Base-by-base conservation (phyloP, 176 grass and related monocot species). In the Zoysia japonica region DNA sequence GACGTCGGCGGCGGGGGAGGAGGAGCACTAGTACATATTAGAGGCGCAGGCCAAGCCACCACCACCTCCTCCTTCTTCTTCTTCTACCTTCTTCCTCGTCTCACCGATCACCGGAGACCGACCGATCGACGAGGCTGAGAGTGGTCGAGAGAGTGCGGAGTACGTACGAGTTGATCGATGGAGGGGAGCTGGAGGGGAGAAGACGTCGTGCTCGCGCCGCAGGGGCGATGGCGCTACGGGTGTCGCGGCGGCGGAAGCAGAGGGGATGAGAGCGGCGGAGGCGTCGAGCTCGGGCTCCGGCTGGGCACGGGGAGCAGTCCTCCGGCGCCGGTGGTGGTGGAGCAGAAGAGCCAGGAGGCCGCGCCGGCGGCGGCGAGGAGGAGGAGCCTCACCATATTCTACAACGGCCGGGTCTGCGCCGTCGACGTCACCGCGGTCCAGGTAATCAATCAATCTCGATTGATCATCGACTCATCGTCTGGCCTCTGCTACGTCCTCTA, bases 381-480 rank as follows among this genome's bases (percentile, higher is more conserved):
- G 81, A 75, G 72, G 63, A 81, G 61, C 63, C 76, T 93, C 69
- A 90, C 93, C 37, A 87, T 97, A 37, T 90, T 97, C 80, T 97
- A 90, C 77, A 39, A 85, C 55, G 93, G 90, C 48, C 72, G 59
- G 80, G 82, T 90, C 17, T 90, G 83, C 82, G 71, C 87, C 73
- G 82, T 68, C 65, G 81, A 90, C 67, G 88, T 92, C 44, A 88
- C 93, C n/a, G 90, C 90, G 57, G 68, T 74, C n/a, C 88, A 91
- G 88, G 92, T 94, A 72, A 54, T 42, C 39, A 42, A 13, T 16
- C 28, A 28, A 28, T 28, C 28, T 28, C 28, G 28, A 28, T 28
- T 28, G 28, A 28, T 28, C 28, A 28, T 28, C 28, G 28, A 28
- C 28, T 28, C 28, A 28, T 28, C 28, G 28, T 28, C 28, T 28